Evolutionary conservation across 495 filamentous ascomycete genomes (phyloP).

Genomic region (Xylaria telfairii): DNA sequence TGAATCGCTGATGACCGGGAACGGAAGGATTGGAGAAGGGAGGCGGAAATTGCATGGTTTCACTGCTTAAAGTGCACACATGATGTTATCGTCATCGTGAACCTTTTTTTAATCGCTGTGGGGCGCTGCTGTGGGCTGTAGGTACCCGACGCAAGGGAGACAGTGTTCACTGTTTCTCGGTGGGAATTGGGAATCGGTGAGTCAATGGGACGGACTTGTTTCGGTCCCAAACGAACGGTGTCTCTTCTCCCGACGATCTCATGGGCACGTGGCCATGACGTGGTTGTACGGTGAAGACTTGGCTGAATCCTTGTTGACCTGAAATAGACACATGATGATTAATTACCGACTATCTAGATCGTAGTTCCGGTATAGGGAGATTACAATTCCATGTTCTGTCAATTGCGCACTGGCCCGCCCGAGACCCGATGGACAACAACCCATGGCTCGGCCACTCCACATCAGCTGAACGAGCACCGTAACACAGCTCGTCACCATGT

Average conservation of each 20-base stretch:
- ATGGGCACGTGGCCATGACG: slow-evolving; percentile 15
- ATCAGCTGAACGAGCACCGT: neutral
- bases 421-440: slow-evolving; percentile 1
- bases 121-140: neutral
- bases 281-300: slow-evolving; percentile 13
- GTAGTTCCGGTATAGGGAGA: too few species aligned
- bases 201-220: neutral
- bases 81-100: neutral
- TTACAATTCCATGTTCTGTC: neutral
- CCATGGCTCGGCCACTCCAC: neutral
- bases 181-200: slow-evolving; percentile 4
- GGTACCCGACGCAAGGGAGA: slow-evolving; percentile 19
- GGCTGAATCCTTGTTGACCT: neutral
- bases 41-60: slow-evolving; percentile 5
- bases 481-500: slow-evolving; percentile 19
- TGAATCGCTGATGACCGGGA: neutral
- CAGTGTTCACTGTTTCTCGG: neutral
- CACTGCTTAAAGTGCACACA: slow-evolving; percentile 1
- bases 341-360: neutral
- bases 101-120: neutral
- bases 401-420: neutral
- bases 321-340: neutral
- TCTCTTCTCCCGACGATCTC: neutral
- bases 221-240: neutral
- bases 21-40: neutral